phyloP scores from a whole-genome alignment of 1,139 yeast species.

The Geotrichum carabidarum region DNA sequence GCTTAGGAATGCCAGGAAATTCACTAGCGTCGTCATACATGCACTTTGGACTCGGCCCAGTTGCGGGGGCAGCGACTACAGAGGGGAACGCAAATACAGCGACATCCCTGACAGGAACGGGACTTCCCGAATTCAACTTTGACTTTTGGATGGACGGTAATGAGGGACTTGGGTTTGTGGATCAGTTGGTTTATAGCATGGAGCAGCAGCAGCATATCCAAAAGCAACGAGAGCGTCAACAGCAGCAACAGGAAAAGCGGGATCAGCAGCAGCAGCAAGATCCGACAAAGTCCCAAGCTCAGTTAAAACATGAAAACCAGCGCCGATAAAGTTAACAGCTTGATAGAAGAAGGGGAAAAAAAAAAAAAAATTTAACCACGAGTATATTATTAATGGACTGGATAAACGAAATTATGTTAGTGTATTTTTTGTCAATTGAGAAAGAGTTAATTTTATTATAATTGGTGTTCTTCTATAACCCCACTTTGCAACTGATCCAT shows the following conservation, averaged over 20 bases:
- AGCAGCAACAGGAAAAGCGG: neutral
- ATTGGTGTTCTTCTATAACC: too few species aligned
- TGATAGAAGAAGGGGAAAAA: neutral
- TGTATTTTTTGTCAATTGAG: too few species aligned
- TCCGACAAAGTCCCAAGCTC: neutral
- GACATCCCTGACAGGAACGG: slow-evolving; percentile 17
- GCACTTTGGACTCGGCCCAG: slow-evolving; percentile 17
- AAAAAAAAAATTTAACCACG: neutral
- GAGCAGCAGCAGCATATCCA: slow-evolving; percentile 46
- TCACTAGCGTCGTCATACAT: slow-evolving; percentile 9
- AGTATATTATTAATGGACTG: neutral
- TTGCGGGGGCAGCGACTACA: slow-evolving; percentile 8
- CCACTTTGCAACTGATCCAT: neutral
- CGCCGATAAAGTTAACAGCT: neutral
- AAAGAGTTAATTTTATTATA: too few species aligned
- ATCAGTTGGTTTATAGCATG: slow-evolving; percentile 81
- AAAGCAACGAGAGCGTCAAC: slow-evolving; percentile 20
- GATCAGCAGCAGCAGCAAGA: neutral
- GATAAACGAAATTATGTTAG: neutral
- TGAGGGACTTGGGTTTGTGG: slow-evolving; percentile 80
- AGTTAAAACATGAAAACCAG: neutral
- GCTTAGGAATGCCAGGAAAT: neutral
- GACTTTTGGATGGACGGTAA: slow-evolving; percentile 55
- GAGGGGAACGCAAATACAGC: neutral
- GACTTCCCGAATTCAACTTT: slow-evolving; percentile 32